A percentile compares a stretch with the other conserved stretches of the same genome.
These are phyloP conservation scores for Telopea speciosissima DNA, from an alignment of 177 flowering plant genomes.

Conservation along the genomic window DNA sequence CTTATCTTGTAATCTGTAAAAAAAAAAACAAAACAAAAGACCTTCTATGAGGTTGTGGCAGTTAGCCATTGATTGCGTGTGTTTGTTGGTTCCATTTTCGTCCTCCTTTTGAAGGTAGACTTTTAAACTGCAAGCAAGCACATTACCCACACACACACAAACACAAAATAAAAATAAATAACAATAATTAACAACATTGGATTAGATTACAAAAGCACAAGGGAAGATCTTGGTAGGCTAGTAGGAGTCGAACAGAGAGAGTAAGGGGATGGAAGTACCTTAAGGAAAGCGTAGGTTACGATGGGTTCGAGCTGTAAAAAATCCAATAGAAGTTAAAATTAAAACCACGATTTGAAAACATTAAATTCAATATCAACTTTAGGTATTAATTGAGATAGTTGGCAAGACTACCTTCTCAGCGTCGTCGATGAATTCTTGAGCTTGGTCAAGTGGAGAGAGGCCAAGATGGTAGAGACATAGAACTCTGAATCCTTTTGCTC, in stretches of 20 bases:
- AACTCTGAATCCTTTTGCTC: slow-evolving; percentile 87
- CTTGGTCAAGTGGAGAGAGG: slow-evolving; percentile 75
- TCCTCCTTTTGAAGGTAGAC: slow-evolving; percentile 72
- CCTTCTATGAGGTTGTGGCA: slow-evolving; percentile 88
- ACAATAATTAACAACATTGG: neutral
- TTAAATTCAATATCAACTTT: no score
- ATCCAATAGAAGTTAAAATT: neutral
- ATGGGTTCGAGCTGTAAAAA: slow-evolving; percentile 80
- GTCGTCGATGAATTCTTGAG: slow-evolving; percentile 79
- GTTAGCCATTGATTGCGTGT: slow-evolving; percentile 63
- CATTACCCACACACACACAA: no score
- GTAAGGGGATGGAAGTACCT: slow-evolving; percentile 47
- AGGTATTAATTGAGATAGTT: neutral
- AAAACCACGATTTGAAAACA: neutral
- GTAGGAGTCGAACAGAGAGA: slow-evolving; percentile 1
- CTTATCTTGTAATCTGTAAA: no score
- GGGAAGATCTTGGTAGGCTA: neutral
- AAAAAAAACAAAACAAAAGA: no score
- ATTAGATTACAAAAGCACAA: neutral
- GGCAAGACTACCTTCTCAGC: slow-evolving; percentile 68
- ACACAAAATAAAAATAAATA: no score
- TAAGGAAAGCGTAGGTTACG: slow-evolving; percentile 66
- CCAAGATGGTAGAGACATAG: slow-evolving; percentile 84
- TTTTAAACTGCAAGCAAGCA: slow-evolving; percentile 59
- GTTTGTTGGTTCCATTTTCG: slow-evolving; percentile 42